Base-by-base conservation (phyloP, 2,329 filamentous ascomycete species). In the Sclerotinia nivalis region DNA sequence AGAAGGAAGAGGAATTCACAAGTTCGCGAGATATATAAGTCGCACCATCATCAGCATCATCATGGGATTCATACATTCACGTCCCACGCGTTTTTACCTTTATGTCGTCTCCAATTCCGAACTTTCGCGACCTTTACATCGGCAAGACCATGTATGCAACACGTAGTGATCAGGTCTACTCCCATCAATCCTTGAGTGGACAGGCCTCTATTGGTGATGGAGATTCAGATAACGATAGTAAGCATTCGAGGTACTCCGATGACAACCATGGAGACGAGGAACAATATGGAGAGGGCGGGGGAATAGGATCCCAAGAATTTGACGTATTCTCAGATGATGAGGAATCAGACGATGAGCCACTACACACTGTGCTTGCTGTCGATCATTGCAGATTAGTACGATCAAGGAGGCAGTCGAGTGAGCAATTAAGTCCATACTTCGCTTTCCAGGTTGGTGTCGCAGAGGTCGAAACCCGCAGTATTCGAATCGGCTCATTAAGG, bases 81-180 rank as follows among this genome's bases (percentile, higher is more conserved):
- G 34, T 43, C 56, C 72, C 47, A 68, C 60, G 50, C 55, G 45
- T 65, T 43, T 54, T 64, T 66, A 73, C 70, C 71, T 73, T 72
- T 73, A 78, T 78, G 77, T 77, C 76, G 74, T 70, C 73, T 52
- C 75, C 77, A 68, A 71, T 73, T 65, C 72, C 74, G 20, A 72
- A 72, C 70, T 78, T 78, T 70, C 73, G 72, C 72, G 75, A 77
- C 71, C 76, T 78, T 65, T 74, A 76, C 15, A 72, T 78, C 58
- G 66, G 72, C 18, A 70, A 72, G 70, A 73, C 59, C 56, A 78
- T 78, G 77, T 72, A 77, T 58, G 66, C 73, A 45, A 70, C 74
- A 67, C 71, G 73, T 58, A 69, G 68, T 69, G 67, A 58, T 40
- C 66, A 74, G 25, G 37, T 61, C 64, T 52, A 60, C 58, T 55